phyloP scores from a whole-genome alignment of 2,329 filamentous ascomycete species.

The Aspergillus sp. region DNA sequence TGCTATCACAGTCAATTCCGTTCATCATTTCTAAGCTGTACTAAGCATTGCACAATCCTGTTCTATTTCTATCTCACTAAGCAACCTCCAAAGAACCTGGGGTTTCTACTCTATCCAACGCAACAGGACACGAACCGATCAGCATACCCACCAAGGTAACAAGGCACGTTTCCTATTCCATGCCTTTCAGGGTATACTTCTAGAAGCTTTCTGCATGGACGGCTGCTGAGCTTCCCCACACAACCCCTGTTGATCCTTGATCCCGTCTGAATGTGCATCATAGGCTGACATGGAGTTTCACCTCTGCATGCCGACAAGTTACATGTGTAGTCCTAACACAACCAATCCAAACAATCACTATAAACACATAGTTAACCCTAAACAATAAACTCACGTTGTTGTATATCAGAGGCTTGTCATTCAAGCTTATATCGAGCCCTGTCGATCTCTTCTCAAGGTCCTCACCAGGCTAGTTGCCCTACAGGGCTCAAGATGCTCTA shows the following conservation, averaged over 20 bases:
- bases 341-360: background rate
- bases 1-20: background rate
- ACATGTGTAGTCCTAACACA: background rate
- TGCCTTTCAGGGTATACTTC: background rate
- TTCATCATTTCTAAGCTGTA: background rate
- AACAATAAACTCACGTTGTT: background rate
- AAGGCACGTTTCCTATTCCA: background rate
- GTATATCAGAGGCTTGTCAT: constrained; percentile 4
- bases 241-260: background rate
- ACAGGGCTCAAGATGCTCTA: background rate
- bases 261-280: background rate
- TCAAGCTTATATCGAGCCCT: constrained; percentile 5
- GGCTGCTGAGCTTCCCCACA: background rate
- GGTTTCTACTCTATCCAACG: background rate
- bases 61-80: background rate
- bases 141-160: background rate
- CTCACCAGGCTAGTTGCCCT: background rate
- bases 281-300: background rate
- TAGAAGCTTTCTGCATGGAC: constrained; percentile 2
- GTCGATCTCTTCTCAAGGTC: constrained; percentile 9
- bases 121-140: background rate
- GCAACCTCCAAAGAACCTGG: background rate
- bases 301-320: background rate
- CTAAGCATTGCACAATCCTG: background rate
- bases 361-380: no score